phyloP scores from a whole-genome alignment of 2,329 filamentous ascomycete genomes.

The Podosphaera xanthii region DNA sequence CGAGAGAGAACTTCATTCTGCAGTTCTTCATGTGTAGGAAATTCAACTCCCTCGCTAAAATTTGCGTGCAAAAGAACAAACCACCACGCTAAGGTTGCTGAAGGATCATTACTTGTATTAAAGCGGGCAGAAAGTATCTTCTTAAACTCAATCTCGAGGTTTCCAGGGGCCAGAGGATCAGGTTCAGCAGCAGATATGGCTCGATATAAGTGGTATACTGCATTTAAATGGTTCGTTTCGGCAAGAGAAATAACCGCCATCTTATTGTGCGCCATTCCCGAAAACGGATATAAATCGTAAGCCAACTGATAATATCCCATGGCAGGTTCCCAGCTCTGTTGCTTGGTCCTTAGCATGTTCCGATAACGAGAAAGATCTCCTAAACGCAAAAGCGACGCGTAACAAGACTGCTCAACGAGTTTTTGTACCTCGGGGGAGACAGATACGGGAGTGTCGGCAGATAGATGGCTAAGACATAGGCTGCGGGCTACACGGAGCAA shows the following conservation, averaged over 20 bases:
- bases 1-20: slow-evolving; percentile 70
- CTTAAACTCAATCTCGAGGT: slow-evolving; percentile 60
- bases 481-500: slow-evolving; percentile 15
- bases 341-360: slow-evolving; percentile 44
- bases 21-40: slow-evolving; percentile 54
- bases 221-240: slow-evolving; percentile 56
- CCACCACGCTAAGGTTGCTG: slow-evolving; percentile 48
- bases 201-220: slow-evolving; percentile 77
- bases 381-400: slow-evolving; percentile 63
- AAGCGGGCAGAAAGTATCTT: slow-evolving; percentile 28
- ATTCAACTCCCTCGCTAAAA: slow-evolving; percentile 56
- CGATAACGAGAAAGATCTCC: slow-evolving; percentile 83
- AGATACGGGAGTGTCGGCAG: slow-evolving; percentile 9
- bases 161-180: slow-evolving; percentile 49
- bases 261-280: slow-evolving; percentile 72
- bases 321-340: slow-evolving; percentile 53
- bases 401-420: slow-evolving; percentile 48
- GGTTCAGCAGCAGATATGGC: slow-evolving; percentile 53
- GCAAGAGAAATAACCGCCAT: slow-evolving; percentile 66
- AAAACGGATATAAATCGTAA: slow-evolving; percentile 51
- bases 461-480: slow-evolving; percentile 10
- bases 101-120: slow-evolving; percentile 8
- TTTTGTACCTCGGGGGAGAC: slow-evolving; percentile 12
- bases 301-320: slow-evolving; percentile 71
- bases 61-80: slow-evolving; percentile 71